Evolutionary conservation across 495 filamentous ascomycete genomes (phyloP).

Genomic region (Amphirosellinia nigrospora): DNA sequence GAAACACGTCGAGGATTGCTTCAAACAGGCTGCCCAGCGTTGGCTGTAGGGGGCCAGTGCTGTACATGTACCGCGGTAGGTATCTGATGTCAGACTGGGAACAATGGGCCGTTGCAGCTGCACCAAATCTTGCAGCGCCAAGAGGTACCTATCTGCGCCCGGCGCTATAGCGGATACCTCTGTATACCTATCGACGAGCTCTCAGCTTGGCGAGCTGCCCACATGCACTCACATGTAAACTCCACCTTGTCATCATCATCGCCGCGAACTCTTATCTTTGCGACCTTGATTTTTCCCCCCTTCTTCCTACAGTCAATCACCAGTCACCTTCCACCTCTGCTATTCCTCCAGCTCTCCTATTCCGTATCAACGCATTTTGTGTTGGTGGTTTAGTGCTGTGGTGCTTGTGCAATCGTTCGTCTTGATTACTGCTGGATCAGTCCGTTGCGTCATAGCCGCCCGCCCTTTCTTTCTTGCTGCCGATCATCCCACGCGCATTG

Average conservation of each 20-base stretch:
- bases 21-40: constrained; percentile 12
- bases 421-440: constrained; percentile 10
- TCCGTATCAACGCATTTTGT: background rate
- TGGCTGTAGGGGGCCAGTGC: constrained; percentile 2
- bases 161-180: background rate
- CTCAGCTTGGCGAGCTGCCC: background rate
- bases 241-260: constrained; percentile 26
- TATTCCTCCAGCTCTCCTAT: background rate
- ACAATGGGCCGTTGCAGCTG: background rate
- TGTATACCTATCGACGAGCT: background rate
- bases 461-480: background rate
- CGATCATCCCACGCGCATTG: constrained; percentile 15
- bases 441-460: constrained; percentile 1
- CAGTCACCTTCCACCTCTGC: constrained; percentile 1
- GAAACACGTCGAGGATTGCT: constrained; percentile 13
- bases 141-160: background rate
- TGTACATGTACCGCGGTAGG: background rate
- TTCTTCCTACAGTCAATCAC: too few species aligned
- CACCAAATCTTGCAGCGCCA: constrained; percentile 3
- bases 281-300: constrained; percentile 3
- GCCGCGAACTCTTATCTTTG: constrained; percentile 15
- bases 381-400: background rate
- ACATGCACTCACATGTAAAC: constrained; percentile 14
- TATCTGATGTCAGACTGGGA: background rate
- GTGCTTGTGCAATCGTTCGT: constrained; percentile 5